A percentile compares a stretch with the other conserved stretches of the same genome.
phyloP scores from a whole-genome alignment of 371 early-diverging fungal species.

The Actinomucor elegans region DNA sequence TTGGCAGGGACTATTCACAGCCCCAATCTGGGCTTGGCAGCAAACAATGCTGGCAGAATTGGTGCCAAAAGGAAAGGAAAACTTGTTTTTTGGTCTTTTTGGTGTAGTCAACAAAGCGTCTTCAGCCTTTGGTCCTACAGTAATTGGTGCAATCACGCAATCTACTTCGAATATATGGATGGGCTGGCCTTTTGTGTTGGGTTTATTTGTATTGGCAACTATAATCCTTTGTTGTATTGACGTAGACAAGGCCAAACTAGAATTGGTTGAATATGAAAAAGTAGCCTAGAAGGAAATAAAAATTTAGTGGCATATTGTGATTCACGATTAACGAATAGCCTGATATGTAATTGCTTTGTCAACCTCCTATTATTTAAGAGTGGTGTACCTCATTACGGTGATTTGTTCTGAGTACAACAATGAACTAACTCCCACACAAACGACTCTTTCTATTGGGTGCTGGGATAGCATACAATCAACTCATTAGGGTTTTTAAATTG shows the following conservation, averaged over 20 bases:
- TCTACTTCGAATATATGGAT: constrained; percentile 32
- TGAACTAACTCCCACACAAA: too few relatives aligned
- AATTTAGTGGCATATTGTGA: too few relatives aligned
- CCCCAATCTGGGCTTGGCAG: constrained; percentile 49
- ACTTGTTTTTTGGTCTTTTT: constrained; percentile 56
- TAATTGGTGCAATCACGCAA: constrained; percentile 55
- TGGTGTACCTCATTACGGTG: too few relatives aligned
- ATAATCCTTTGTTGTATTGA: constrained; percentile 45
- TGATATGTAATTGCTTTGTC: too few relatives aligned
- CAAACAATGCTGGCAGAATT: constrained; percentile 41
- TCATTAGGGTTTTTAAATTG: too few relatives aligned
- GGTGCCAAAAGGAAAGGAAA: constrained; percentile 51
- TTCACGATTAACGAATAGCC: too few relatives aligned
- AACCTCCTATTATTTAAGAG: too few relatives aligned
- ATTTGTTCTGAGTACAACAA: too few relatives aligned
- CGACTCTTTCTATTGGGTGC: too few relatives aligned
- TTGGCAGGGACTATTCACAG: constrained; percentile 45
- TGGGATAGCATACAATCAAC: too few relatives aligned
- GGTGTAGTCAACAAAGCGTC: constrained; percentile 65
- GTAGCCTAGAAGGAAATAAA: too few relatives aligned
- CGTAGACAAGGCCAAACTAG: constrained; percentile 54
- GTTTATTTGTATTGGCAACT: constrained; percentile 41
- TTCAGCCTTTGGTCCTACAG: constrained; percentile 64
- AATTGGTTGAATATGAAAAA: constrained; percentile 26
- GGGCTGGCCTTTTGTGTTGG: constrained; percentile 39